phyloP scores from a whole-genome alignment of 768 basidiomycete genomes.

The Suillus clintonianus region DNA sequence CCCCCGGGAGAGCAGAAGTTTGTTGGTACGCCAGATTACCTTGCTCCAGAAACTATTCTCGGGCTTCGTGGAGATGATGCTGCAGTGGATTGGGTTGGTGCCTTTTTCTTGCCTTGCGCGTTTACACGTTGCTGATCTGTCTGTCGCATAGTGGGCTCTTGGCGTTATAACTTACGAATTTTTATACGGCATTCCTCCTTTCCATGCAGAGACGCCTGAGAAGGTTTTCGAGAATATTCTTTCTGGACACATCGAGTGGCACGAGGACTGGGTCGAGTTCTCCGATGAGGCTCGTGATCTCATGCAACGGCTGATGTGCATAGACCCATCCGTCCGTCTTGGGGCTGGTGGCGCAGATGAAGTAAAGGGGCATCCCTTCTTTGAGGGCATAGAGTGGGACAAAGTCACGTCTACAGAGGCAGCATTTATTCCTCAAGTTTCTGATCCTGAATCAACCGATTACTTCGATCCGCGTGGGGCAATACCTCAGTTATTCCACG shows the following conservation, averaged over 20 bases:
- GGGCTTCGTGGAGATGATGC: constrained; percentile 94
- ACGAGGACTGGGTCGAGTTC: constrained; percentile 89
- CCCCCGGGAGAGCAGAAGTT: constrained; percentile 90
- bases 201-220: constrained; percentile 96
- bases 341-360: constrained; percentile 89
- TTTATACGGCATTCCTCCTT: constrained; percentile 93
- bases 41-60: constrained; percentile 93
- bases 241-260: constrained; percentile 93
- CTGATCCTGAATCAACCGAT: constrained; percentile 98
- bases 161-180: constrained; percentile 99
- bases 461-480: constrained; percentile 98
- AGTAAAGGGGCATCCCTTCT: constrained; percentile 90
- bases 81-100: constrained; percentile 91
- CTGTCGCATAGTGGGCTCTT: constrained; percentile 81
- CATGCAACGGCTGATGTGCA: constrained; percentile 82
- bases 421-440: constrained; percentile 92
- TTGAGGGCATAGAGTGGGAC: constrained; percentile 91
- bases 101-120: constrained; percentile 18
- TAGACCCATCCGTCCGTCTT: constrained; percentile 77
- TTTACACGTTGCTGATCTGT: constrained; percentile 11
- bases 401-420: constrained; percentile 87
- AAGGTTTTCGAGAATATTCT: constrained; percentile 98
- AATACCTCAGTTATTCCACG: constrained; percentile 86
- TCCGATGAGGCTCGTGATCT: constrained; percentile 88
- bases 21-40: constrained; percentile 96